These are phyloP conservation scores for Apostasia shenzhenica DNA, from an alignment of 106 monocot species.

Conservation along the genomic window DNA sequence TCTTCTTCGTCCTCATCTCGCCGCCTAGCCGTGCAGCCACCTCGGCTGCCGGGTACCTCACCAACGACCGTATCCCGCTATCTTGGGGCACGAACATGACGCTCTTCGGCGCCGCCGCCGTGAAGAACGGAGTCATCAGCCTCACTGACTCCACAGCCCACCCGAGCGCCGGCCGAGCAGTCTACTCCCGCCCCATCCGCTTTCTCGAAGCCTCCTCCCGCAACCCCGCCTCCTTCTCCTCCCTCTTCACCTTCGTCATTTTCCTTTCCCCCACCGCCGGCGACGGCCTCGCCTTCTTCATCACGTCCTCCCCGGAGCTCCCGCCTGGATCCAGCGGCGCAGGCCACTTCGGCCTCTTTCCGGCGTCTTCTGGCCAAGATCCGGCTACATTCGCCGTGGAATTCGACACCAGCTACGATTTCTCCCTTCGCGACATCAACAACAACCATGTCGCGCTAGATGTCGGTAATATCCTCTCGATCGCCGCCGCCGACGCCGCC, in stretches of 20 bases:
- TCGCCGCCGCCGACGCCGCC: conserved; percentile 6
- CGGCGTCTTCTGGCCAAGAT: background rate
- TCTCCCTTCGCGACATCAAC: conserved; percentile 17
- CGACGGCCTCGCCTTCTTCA: conserved; percentile 33
- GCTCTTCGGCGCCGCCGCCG: conserved; percentile 28
- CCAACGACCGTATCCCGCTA: too few relatives aligned
- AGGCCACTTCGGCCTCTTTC: conserved; percentile 25
- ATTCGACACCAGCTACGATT: conserved; percentile 33
- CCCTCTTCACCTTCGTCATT: conserved; percentile 33
- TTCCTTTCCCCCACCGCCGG: conserved; percentile 15
- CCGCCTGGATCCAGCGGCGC: conserved; percentile 5
- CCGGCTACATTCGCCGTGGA: conserved; percentile 24
- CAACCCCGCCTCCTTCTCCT: conserved; percentile 24
- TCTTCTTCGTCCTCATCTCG: background rate
- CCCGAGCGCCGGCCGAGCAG: conserved; percentile 8
- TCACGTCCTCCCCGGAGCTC: conserved; percentile 15
- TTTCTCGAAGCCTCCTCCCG: conserved; percentile 16
- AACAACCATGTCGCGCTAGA: conserved; percentile 39
- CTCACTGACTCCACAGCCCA: conserved; percentile 5
- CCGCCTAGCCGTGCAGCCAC: background rate
- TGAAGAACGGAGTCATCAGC: conserved; percentile 9
- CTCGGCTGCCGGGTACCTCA: background rate
- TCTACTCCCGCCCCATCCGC: conserved; percentile 22
- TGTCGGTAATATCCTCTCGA: conserved; percentile 20
- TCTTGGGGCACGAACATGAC: conserved; percentile 26